These are phyloP conservation scores for Zizania palustris DNA, from an alignment of 202 grass and related monocot species.

Conservation along the genomic window DNA sequence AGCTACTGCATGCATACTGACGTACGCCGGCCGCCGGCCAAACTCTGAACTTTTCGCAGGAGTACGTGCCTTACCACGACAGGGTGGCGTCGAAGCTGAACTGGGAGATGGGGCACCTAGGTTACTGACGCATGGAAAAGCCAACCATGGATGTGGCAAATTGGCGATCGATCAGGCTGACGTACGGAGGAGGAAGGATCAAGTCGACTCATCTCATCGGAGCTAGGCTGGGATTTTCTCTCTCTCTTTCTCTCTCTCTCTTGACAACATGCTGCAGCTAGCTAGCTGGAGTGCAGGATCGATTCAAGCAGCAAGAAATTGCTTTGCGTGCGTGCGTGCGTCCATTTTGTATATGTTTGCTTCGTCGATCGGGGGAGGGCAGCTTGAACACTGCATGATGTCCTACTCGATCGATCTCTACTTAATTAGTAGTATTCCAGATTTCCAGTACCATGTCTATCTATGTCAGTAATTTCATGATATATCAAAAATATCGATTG, in stretches of 20 bases:
- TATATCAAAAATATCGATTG: neutral
- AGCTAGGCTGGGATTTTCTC: conserved; percentile 4
- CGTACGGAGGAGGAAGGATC: too few relatives aligned
- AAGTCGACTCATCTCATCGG: too few relatives aligned
- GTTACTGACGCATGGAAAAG: conserved; percentile 22
- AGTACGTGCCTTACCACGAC: conserved; percentile 80
- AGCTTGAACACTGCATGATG: conserved; percentile 14
- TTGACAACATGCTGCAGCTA: conserved; percentile 15
- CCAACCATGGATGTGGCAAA: neutral
- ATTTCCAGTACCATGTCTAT: neutral
- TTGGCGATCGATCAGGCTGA: too few relatives aligned
- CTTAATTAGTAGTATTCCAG: neutral
- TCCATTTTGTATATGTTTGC: conserved; percentile 50
- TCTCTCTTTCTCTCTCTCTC: too few relatives aligned
- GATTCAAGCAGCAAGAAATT: conserved; percentile 10
- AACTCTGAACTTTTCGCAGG: conserved; percentile 47
- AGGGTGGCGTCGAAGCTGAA: conserved; percentile 73
- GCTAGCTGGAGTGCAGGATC: neutral
- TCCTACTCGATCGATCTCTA: neutral
- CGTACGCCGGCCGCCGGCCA: neutral
- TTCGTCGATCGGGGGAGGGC: conserved; percentile 20
- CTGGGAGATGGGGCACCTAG: conserved; percentile 60
- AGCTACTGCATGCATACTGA: conserved; percentile 1
- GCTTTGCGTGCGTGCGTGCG: neutral
- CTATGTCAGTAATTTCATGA: neutral